Evolutionary conservation across 768 basidiomycete species (phyloP).

Genomic region (Polyporus arcularius): DNA sequence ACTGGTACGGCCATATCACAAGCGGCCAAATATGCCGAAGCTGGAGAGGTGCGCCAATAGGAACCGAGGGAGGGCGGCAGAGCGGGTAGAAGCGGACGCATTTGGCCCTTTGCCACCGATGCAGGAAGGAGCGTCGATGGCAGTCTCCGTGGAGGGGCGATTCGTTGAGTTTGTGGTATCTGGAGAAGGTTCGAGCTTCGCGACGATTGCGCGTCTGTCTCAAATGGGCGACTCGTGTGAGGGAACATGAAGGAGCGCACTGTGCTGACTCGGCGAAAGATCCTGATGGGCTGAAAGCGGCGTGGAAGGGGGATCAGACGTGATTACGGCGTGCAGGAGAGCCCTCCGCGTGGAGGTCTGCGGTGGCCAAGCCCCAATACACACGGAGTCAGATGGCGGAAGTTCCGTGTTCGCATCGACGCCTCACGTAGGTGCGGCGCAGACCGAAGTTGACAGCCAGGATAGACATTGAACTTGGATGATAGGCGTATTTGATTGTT

Average conservation of each 20-base stretch:
- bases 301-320: slow-evolving; percentile 11
- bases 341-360: not conserved
- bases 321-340: slow-evolving; percentile 10
- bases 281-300: slow-evolving; percentile 3
- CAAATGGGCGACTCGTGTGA: not conserved
- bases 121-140: not conserved
- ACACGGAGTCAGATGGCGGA: not conserved
- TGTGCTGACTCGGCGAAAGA: not conserved
- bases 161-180: not conserved
- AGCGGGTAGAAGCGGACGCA: no score
- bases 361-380: not conserved
- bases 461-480: not conserved
- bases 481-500: not conserved
- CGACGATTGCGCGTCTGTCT: not conserved
- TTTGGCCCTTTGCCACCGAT: no score
- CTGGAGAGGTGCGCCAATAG: not conserved
- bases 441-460: not conserved
- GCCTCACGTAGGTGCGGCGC: no score
- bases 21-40: not conserved
- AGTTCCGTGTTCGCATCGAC: not conserved
- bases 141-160: not conserved
- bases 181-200: not conserved
- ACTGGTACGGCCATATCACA: not conserved
- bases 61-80: not conserved
- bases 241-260: not conserved